Conservation (phyloP, 345 rosid genomes). For the Ceriops tagal region DNA sequence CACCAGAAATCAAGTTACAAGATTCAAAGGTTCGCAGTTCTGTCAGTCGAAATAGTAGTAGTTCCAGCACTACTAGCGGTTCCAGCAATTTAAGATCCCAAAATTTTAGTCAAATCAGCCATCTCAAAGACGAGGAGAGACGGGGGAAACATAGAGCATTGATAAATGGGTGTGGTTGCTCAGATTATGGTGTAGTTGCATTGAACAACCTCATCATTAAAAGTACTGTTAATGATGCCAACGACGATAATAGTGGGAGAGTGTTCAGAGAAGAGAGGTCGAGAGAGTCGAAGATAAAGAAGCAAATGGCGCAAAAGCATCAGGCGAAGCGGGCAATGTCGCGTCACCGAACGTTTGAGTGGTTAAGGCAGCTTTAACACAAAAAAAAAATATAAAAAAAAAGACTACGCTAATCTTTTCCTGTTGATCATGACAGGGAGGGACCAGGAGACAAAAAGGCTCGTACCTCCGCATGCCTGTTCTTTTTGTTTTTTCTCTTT, state of each 20-base stretch:
- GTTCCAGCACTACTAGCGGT: conserved; percentile 52
- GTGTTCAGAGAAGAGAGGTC: conserved; percentile 25
- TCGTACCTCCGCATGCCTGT: conserved; percentile 24
- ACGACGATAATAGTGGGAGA: neutral
- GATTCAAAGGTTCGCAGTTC: conserved; percentile 40
- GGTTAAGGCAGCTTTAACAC: conserved; percentile 71
- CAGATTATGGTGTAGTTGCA: conserved; percentile 37
- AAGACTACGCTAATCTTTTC: conserved; percentile 19
- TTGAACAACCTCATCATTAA: conserved; percentile 25
- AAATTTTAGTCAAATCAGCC: conserved; percentile 23
- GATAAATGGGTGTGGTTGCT: conserved; percentile 37
- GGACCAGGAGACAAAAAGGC: conserved; percentile 14
- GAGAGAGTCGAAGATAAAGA: conserved; percentile 33
- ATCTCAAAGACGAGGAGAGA: conserved; percentile 25
- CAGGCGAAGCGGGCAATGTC: conserved; percentile 55
- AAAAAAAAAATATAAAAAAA: conserved; percentile 19
- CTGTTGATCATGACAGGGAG: conserved; percentile 21
- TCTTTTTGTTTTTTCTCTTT: conserved; percentile 9
- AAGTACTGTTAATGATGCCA: neutral
- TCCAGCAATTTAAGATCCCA: conserved; percentile 29
- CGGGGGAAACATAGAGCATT: conserved; percentile 18
- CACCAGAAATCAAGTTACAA: conserved; percentile 70
- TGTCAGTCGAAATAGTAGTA: conserved; percentile 26
- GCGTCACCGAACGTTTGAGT: conserved; percentile 73
- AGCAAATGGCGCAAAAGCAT: conserved; percentile 40